Conservation (phyloP, 2,329 filamentous ascomycete species). For the Penicillium brasilianum region DNA sequence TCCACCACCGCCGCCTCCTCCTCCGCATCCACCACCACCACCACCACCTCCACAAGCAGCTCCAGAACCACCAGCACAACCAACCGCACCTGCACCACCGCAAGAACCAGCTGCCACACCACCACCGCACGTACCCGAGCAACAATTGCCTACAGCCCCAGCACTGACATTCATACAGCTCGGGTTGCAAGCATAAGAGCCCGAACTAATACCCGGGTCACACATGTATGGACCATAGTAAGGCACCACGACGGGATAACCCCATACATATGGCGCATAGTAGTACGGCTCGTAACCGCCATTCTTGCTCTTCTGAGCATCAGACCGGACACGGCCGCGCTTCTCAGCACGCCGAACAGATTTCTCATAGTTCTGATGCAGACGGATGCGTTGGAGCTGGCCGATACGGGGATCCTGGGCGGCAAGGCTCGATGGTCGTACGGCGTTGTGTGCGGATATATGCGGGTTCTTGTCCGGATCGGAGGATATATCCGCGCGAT, state of each 20-base stretch:
- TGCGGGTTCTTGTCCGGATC: constrained; percentile 66
- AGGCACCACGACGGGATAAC: constrained; percentile 52
- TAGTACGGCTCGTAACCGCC: constrained; percentile 17
- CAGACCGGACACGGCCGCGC: constrained; percentile 35
- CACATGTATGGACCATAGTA: constrained; percentile 55
- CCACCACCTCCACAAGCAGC: constrained; percentile 41
- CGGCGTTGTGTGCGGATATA: constrained; percentile 74
- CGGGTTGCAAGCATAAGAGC: constrained; percentile 52
- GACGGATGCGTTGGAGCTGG: constrained; percentile 40
- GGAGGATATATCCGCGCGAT: constrained; percentile 49
- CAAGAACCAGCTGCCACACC: constrained; percentile 53
- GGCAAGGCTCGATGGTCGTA: constrained; percentile 43
- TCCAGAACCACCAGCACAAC: constrained; percentile 33
- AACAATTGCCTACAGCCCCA: constrained; percentile 55
- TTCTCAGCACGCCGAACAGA: constrained; percentile 41
- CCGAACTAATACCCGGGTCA: constrained; percentile 49
- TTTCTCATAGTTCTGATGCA: constrained; percentile 58
- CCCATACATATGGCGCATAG: constrained; percentile 48
- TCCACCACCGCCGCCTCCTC: constrained; percentile 36
- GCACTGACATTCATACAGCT: constrained; percentile 48
- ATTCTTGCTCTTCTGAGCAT: constrained; percentile 36
- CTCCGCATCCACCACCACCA: constrained; percentile 17
- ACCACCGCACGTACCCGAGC: constrained; percentile 49
- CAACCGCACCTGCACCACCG: constrained; percentile 47
- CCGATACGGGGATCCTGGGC: constrained; percentile 23